These are phyloP conservation scores for Populus nigra DNA, from an alignment of 345 rosid species.

Conservation along the genomic window DNA sequence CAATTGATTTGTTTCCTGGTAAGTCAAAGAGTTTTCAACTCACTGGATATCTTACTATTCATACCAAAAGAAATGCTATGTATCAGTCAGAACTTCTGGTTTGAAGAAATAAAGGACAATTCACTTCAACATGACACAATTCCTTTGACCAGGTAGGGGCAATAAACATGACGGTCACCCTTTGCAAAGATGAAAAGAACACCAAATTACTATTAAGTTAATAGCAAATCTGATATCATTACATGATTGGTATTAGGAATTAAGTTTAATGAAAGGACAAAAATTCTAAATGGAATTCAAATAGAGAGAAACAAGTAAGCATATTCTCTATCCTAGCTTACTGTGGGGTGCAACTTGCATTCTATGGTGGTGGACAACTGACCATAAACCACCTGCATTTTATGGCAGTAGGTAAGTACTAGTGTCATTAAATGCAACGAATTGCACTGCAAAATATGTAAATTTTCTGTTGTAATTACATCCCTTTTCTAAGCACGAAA, in stretches of 20 bases:
- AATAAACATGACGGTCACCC: not conserved
- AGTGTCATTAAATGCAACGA: too few species aligned
- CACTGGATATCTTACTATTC: not conserved
- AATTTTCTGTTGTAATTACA: not conserved
- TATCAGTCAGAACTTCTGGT: not conserved
- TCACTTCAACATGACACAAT: not conserved
- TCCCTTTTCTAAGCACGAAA: too few species aligned
- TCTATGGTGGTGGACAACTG: too few species aligned
- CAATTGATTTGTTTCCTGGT: constrained; percentile 61
- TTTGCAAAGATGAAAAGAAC: not conserved
- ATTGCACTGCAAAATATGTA: not conserved
- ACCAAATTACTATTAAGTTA: not conserved
- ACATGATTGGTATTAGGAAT: not conserved
- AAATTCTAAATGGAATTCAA: not conserved
- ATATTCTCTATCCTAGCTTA: not conserved
- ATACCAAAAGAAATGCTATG: not conserved
- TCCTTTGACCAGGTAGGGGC: not conserved
- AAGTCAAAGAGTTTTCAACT: constrained; percentile 18
- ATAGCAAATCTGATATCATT: not conserved
- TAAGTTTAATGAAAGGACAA: too few species aligned
- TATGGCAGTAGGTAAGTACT: too few species aligned
- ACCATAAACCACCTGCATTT: too few species aligned
- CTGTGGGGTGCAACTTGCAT: not conserved
- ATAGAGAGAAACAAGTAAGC: not conserved
- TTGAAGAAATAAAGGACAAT: not conserved